phyloP scores from a whole-genome alignment of 805 yeast species.

The Zygosaccharomyces rouxii region DNA sequence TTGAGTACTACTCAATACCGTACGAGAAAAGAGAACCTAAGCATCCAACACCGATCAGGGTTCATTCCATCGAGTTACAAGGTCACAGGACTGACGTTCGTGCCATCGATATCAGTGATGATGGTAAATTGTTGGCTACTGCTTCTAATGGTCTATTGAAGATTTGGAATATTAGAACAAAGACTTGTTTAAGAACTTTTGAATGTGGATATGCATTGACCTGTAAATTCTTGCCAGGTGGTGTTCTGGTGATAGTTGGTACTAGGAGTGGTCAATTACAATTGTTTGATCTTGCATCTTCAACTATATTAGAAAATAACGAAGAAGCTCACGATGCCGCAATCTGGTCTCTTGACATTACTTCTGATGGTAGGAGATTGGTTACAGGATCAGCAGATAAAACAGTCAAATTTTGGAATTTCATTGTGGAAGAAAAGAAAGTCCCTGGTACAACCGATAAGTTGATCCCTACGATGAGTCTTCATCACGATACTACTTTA shows the following conservation, averaged over 20 bases:
- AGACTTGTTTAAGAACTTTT: slow-evolving; percentile 76
- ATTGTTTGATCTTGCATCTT: slow-evolving; percentile 79
- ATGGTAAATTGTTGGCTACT: slow-evolving; percentile 74
- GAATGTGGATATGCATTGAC: slow-evolving; percentile 84
- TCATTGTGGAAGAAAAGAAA: slow-evolving; percentile 59
- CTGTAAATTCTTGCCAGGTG: slow-evolving; percentile 85
- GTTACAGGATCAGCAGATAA: slow-evolving; percentile 96
- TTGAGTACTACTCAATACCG: slow-evolving; percentile 65
- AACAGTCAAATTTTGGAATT: slow-evolving; percentile 81
- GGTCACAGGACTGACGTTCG: slow-evolving; percentile 93
- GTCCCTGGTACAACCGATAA: slow-evolving; percentile 63
- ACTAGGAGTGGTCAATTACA: slow-evolving; percentile 83
- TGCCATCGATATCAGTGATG: slow-evolving; percentile 75
- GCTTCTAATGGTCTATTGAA: slow-evolving; percentile 89
- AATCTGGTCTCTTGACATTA: slow-evolving; percentile 85
- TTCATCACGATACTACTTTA: slow-evolving; percentile 73
- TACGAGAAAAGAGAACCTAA: slow-evolving; percentile 49
- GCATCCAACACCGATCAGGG: slow-evolving; percentile 41
- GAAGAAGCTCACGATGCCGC: slow-evolving; percentile 77
- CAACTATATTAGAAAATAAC: slow-evolving; percentile 63
- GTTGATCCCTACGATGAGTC: slow-evolving; percentile 47
- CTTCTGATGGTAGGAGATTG: slow-evolving; percentile 77
- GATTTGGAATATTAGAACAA: slow-evolving; percentile 76
- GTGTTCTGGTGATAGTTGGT: slow-evolving; percentile 78
- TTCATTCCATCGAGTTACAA: slow-evolving; percentile 59